phyloP scores from a whole-genome alignment of 83 land plant species.

The Thuja plicata region DNA sequence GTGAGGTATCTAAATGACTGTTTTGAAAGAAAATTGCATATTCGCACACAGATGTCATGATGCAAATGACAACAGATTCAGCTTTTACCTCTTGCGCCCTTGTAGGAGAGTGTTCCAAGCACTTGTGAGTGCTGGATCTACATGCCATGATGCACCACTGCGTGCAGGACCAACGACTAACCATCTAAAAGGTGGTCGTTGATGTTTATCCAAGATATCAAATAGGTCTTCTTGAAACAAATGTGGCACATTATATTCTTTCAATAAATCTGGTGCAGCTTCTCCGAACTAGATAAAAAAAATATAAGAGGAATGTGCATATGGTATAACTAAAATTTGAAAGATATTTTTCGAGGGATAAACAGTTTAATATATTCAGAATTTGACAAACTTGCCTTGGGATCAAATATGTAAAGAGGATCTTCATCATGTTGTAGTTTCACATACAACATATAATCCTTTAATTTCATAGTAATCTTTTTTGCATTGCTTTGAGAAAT shows the following conservation, averaged over 20 bases:
- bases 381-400: slow-evolving; percentile 52
- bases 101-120: slow-evolving; percentile 95
- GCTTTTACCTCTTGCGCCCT: slow-evolving; percentile 88
- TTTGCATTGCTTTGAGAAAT: slow-evolving; percentile 78
- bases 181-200: slow-evolving; percentile 97
- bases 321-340: slow-evolving; percentile 1
- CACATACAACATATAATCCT: slow-evolving; percentile 87
- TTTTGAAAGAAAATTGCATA: background rate
- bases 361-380: slow-evolving; percentile 7
- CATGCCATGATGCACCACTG: slow-evolving; percentile 99
- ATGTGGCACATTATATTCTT: slow-evolving; percentile 88
- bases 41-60: background rate
- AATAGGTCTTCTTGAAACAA: slow-evolving; percentile 90
- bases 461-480: slow-evolving; percentile 73
- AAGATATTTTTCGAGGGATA: background rate
- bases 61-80: background rate
- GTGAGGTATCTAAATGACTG: background rate
- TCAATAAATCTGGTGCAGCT: slow-evolving; percentile 73
- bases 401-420: slow-evolving; percentile 96
- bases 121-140: slow-evolving; percentile 97
- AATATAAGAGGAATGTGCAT: background rate
- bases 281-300: slow-evolving; percentile 83
- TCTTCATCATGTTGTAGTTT: slow-evolving; percentile 93
- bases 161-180: slow-evolving; percentile 94
- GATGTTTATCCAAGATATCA: slow-evolving; percentile 60